Conservation (phyloP, 164 flowering plant species). For the Piper longum region DNA sequence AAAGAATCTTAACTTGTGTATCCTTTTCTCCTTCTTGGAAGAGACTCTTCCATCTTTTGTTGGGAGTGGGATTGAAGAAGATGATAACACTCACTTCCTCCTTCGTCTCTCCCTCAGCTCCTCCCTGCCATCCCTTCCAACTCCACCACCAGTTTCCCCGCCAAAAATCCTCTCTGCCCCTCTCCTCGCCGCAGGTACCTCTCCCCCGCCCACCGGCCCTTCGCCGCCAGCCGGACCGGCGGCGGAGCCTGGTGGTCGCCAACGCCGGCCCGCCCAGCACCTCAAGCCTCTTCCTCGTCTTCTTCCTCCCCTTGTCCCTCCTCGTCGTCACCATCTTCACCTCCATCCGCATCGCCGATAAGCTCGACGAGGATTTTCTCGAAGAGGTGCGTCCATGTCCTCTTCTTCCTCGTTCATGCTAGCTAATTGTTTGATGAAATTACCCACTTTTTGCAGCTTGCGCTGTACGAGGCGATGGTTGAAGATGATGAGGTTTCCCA, state of each 20-base stretch:
- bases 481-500: no score
- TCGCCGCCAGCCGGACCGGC: not conserved
- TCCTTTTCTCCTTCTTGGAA: no score
- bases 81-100: no score
- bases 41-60: no score
- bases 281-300: slow-evolving; percentile 39
- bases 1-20: no score
- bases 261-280: slow-evolving; percentile 13
- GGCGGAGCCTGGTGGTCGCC: slow-evolving; percentile 7
- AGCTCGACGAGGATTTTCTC: slow-evolving; percentile 61
- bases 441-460: no score
- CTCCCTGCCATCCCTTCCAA: not conserved
- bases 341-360: slow-evolving; percentile 52
- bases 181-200: not conserved
- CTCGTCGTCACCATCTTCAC: slow-evolving; percentile 53
- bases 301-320: slow-evolving; percentile 62
- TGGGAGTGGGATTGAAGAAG: no score
- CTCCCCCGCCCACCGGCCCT: not conserved
- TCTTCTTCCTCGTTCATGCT: no score
- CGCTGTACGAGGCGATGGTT: no score
- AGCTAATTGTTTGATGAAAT: no score
- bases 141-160: not conserved
- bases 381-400: slow-evolving; percentile 43
- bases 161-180: not conserved
- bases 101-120: not conserved